Evolutionary conservation across 257 asterid species (phyloP), one percentile per base, ranked within the genome.

Genomic region (Nicotiana tomentosiformis): DNA sequence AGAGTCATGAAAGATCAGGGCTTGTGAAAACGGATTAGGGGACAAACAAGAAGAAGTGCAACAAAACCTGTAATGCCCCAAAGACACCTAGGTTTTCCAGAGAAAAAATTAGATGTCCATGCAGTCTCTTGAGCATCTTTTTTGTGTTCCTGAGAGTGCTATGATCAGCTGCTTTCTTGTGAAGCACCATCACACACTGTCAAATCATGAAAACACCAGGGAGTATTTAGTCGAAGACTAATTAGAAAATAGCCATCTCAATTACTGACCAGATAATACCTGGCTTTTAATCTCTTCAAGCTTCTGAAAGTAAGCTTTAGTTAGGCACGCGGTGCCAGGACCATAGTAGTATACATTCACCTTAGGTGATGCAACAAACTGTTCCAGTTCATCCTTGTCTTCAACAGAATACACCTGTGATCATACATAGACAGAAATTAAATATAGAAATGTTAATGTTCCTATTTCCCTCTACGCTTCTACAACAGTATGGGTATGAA

Each of bases 11-110:
- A 26, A 76, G 80, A 29, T 51, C 64, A 15, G 46, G 9, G 64
- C 46, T 26, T 15, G 29, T 30, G 65, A 33, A 72, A 70, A 72
- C 17, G 68, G 60, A 60, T 80, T 23, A 56, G 66, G 49, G 53
- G 18, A 7, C 77, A 53, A 69, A 26, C 60, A 80, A 83, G 17
- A 56, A 46, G 17, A 78, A 79, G 66, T 66, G 77, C 35, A 49
- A 18, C 49, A 68, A 83, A 60, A 96, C 99, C 96, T 93, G 96
- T 81, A 92, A 89, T 33, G 98, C 95, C 74, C 99, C 98, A 95
- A 95, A 93, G 67, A 93, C 87, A 77, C 99, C 99, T 82, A 96
- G 94, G 85, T 90, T 88, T 87, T 92, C 97, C 69, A 93, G 86
- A 86, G 97, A 94, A 87, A 93, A 94, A 69, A 85, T 83, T 79